These are phyloP conservation scores for Xylaria sp. DNA, from an alignment of 2,329 filamentous ascomycete species.

Conservation along the genomic window DNA sequence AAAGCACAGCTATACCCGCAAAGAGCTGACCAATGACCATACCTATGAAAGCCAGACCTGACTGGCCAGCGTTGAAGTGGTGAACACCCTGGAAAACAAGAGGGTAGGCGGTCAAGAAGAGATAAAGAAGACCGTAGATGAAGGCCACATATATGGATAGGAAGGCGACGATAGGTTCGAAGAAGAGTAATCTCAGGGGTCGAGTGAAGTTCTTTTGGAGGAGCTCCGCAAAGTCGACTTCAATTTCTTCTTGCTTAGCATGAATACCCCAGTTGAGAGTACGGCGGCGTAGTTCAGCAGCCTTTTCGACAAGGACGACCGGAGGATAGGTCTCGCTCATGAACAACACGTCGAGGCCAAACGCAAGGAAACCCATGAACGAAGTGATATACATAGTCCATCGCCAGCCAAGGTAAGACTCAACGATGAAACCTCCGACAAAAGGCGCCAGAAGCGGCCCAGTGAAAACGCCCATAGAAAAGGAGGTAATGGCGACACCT, in stretches of 20 bases:
- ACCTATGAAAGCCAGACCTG: slow-evolving; percentile 85
- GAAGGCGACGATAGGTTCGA: slow-evolving; percentile 74
- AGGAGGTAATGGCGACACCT: slow-evolving; percentile 67
- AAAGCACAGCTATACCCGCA: slow-evolving; percentile 71
- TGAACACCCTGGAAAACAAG: slow-evolving; percentile 81
- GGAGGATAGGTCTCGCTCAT: slow-evolving; percentile 77
- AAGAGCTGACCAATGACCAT: slow-evolving; percentile 80
- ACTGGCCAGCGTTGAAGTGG: slow-evolving; percentile 73
- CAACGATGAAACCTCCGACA: slow-evolving; percentile 73
- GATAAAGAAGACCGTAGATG: slow-evolving; percentile 78
- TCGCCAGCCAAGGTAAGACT: slow-evolving; percentile 74
- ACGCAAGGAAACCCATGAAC: slow-evolving; percentile 71
- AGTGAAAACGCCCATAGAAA: slow-evolving; percentile 71
- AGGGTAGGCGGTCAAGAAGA: slow-evolving; percentile 86
- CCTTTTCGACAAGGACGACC: slow-evolving; percentile 70
- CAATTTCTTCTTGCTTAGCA: slow-evolving; percentile 77
- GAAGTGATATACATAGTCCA: slow-evolving; percentile 75
- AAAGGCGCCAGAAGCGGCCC: slow-evolving; percentile 75
- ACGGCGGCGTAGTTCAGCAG: slow-evolving; percentile 67
- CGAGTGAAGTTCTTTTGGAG: slow-evolving; percentile 74
- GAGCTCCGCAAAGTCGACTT: slow-evolving; percentile 71
- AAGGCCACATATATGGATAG: slow-evolving; percentile 79
- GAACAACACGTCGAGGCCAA: slow-evolving; percentile 69
- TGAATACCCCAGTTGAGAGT: slow-evolving; percentile 77
- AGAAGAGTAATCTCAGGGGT: slow-evolving; percentile 71